Base-by-base conservation (phyloP, 2,329 filamentous ascomycete species). In the Paraphaeosphaeria sporulosa region DNA sequence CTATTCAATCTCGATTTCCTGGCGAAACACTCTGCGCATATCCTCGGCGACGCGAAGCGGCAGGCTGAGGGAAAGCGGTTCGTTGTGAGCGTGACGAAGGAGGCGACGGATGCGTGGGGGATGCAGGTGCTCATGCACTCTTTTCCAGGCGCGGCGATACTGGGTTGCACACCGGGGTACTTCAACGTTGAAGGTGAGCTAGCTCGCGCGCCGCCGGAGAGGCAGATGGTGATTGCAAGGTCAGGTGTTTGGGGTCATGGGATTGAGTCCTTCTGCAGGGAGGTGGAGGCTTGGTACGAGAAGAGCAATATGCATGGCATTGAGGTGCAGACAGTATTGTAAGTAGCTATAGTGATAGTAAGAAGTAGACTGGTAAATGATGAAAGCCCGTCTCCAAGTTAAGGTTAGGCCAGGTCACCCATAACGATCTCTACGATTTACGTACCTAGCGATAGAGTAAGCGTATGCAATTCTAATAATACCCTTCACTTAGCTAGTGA, bases 181-280 rank as follows among this genome's bases (percentile, higher is more conserved):
- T 60, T 66, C 54, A 69, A 67, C 44, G 57, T 62, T 40, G 66
- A 69, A 51, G 67, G 64, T 2, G 55, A 42, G n/a, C n/a, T 66
- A n/a, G 66, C 65, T 54, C 38, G 52, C 1, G 55, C 55, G 21
- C 62, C 62, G 9, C 64, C 65, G 1, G 64, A 70, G 57, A 58
- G 57, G 55, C 59, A 64, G 55, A 61, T 60, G 61, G 51, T 61
- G 2, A 57, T 67, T 21, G 65, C 63, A 19, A 51, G 63, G 2
- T 64, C 61, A 40, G 64, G 62, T 15, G 57, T 68, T 48, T 68
- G 65, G 65, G 65, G 65, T 5, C 51, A 58, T 40, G 64, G 65
- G 1, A 64, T 69, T 57, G 67, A 68, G 48, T 48, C 64, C 48
- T 68, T 66, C 49, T 27, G 63, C 2, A 12, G 34, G n/a, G 27